Base-by-base conservation (phyloP, 106 monocot genomes). In the Dioscorea dumetorum region DNA sequence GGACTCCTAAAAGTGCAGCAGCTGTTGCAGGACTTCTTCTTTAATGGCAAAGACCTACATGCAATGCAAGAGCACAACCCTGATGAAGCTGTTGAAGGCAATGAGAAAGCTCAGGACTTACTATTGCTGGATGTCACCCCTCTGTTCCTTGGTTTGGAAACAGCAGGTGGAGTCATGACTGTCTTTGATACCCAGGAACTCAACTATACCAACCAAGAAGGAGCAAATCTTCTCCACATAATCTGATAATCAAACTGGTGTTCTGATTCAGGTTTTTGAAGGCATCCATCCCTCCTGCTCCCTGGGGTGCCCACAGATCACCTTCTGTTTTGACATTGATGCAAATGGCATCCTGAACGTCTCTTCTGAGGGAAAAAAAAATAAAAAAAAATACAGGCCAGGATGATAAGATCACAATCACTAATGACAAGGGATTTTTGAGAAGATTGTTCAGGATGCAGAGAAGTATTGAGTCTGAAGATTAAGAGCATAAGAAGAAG, bases 291-390 rank as follows among this genome's bases (percentile, higher is more conserved):
- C 88, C 84, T 2, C 84, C 84, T 5, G 88, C 84, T 5, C 88
- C 88, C 1, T 61, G 76, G 12, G 85, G 88, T 41, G 85, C 79
- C 82, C n/a, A 17, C 81, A 85, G 71, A 85, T 89, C 73, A 82
- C 64, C 1, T 85, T 89, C 28, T 79, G 81, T 76, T 89, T 89
- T 20, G 84, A 82, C 64, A 85, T 89, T 22, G 84, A 84, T 49
- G 88, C 81, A 9, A 84, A 88, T 24, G 88, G 88, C 18, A 84
- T 88, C 53, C 24, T 88, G 50, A 85, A 89, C 51, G 88, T 85
- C n/a, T 89, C 85, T 0, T 83, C 87, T 1, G 87, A 83, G 83
- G 87, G n/a, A n/a, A n/a, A n/a, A n/a, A n/a, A n/a, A n/a, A n/a
- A n/a, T n/a, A n/a, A n/a, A 87, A 61, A 83, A 83, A 73, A 87